Percentiles rank a stretch among this genome's conserved stretches.
phyloP scores from a whole-genome alignment of 257 asterid genomes.

The Leonotis leonurus region DNA sequence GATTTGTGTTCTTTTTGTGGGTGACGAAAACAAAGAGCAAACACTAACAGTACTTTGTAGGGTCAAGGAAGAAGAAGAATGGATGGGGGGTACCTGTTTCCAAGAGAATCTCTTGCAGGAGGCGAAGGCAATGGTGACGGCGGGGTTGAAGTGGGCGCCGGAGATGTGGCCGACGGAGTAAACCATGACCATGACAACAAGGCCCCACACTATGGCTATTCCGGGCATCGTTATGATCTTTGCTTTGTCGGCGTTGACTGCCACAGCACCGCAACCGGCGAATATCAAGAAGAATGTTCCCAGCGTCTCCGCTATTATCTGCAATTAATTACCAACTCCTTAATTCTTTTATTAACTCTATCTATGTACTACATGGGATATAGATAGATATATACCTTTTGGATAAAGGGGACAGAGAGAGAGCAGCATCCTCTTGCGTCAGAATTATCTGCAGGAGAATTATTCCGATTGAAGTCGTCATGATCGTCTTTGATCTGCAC shows the following conservation, averaged over 20 bases:
- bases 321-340: not conserved
- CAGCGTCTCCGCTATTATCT: slow-evolving; percentile 70
- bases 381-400: slow-evolving; percentile 62
- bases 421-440: slow-evolving; percentile 29
- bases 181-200: slow-evolving; percentile 79
- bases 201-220: slow-evolving; percentile 65
- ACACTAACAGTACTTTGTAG: no score
- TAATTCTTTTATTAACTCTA: no score
- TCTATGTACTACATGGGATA: no score
- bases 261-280: slow-evolving; percentile 65
- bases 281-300: slow-evolving; percentile 79
- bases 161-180: slow-evolving; percentile 83
- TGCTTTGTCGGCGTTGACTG: slow-evolving; percentile 53
- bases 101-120: slow-evolving; percentile 72
- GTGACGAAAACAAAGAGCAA: no score
- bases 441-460: no score
- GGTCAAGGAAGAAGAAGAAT: no score
- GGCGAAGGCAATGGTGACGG: slow-evolving; percentile 77
- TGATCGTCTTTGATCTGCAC: slow-evolving; percentile 45
- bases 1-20: not conserved
- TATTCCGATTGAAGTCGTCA: no score
- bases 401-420: slow-evolving; percentile 52
- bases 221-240: slow-evolving; percentile 64
- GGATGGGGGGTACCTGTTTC: slow-evolving; percentile 81
- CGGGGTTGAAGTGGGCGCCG: no score